phyloP scores from a whole-genome alignment of 2,329 filamentous ascomycete genomes.

The Cladosporium sp. region DNA sequence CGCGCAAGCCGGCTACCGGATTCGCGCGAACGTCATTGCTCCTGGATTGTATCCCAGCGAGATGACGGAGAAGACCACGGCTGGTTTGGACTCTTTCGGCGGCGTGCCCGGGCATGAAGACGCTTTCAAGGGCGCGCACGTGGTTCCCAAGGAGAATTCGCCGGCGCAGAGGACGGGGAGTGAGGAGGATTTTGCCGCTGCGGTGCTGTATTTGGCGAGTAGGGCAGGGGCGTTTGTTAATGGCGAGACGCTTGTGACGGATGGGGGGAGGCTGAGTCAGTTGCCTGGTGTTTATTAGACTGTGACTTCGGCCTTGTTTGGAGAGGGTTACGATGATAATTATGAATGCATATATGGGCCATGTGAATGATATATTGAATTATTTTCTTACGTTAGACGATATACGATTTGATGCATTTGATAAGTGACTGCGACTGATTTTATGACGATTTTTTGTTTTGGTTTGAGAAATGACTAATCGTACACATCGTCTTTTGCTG shows the following conservation, averaged over 20 bases:
- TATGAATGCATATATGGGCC: too few species aligned
- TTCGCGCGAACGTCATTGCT: constrained; percentile 47
- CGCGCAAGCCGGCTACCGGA: constrained; percentile 36
- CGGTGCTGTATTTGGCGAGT: constrained; percentile 61
- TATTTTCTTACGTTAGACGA: too few species aligned
- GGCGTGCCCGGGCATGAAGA: constrained; percentile 20
- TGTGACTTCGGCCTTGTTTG: too few species aligned
- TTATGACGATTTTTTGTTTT: too few species aligned
- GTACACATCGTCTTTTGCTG: too few species aligned
- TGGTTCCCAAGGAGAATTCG: constrained; percentile 41
- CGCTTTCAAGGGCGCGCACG: constrained; percentile 48
- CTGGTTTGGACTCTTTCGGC: constrained; percentile 19
- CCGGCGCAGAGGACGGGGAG: constrained; percentile 58
- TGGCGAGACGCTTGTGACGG: constrained; percentile 57
- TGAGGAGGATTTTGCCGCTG: constrained; percentile 59
- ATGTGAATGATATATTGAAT: too few species aligned
- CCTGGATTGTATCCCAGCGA: constrained; percentile 38
- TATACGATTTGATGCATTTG: too few species aligned
- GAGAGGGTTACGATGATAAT: too few species aligned
- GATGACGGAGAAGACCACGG: constrained; percentile 22
- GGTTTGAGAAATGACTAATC: too few species aligned
- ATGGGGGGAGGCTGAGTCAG: constrained; percentile 54
- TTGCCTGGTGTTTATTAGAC: constrained; percentile 1
- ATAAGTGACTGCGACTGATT: too few species aligned
- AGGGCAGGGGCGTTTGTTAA: constrained; percentile 63